Evolutionary conservation across 2,329 filamentous ascomycete species (phyloP).

Genomic region (Fusarium sp.): DNA sequence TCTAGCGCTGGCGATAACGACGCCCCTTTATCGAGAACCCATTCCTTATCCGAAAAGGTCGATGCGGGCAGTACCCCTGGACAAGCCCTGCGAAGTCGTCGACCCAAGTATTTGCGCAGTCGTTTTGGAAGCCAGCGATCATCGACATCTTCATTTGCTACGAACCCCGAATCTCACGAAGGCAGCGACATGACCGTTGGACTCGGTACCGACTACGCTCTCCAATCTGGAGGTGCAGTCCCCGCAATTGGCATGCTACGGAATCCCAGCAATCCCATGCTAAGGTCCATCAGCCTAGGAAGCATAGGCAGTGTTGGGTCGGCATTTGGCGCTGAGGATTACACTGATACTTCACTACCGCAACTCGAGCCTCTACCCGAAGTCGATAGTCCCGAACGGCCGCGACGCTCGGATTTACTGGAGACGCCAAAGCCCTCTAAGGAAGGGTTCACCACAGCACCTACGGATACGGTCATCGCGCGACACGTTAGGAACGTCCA

Average conservation of each 20-base stretch:
- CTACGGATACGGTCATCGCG: conserved; percentile 88
- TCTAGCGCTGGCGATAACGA: conserved; percentile 47
- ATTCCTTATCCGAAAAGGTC: conserved; percentile 45
- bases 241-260: conserved; percentile 65
- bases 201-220: conserved; percentile 77
- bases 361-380: conserved; percentile 64
- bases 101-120: conserved; percentile 69
- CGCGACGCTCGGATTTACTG: conserved; percentile 60
- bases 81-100: conserved; percentile 58
- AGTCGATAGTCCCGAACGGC: conserved; percentile 55
- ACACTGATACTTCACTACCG: conserved; percentile 56
- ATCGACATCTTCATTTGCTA: conserved; percentile 69
- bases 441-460: conserved; percentile 66
- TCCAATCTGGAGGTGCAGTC: conserved; percentile 83
- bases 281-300: conserved; percentile 84
- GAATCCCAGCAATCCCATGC: conserved; percentile 67
- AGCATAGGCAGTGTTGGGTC: conserved; percentile 93
- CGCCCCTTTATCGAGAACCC: conserved; percentile 47
- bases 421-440: conserved; percentile 76
- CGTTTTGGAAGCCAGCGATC: conserved; percentile 68
- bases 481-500: conserved; percentile 91
- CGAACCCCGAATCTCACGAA: conserved; percentile 64
- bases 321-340: conserved; percentile 67
- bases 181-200: conserved; percentile 80
- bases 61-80: conserved; percentile 62